Evolutionary conservation across 169 alveolate genomes (phyloP), one percentile per base, ranked within the genome.

Genomic region (Plasmodium fragile): DNA sequence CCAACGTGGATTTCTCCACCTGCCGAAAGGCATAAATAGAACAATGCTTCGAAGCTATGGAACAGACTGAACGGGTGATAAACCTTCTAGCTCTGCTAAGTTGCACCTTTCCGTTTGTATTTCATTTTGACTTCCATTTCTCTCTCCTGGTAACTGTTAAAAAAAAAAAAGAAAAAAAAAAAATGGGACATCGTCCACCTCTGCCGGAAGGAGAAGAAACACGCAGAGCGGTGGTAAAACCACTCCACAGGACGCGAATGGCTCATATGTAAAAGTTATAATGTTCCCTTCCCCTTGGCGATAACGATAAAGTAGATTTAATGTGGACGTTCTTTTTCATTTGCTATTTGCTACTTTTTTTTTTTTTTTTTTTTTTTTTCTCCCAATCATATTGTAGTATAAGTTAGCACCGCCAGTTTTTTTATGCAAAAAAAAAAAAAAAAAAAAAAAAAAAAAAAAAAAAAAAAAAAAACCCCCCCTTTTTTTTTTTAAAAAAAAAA

Each of bases 381-480:
- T 18, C 18, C 4, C 18, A n/a, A 45, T 45, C 18, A 45, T n/a
- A 45, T 45, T 45, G 11, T n/a, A n/a, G n/a, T n/a, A 18, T 2
- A 45, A 0, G 55, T 45, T 45, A 45, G 18, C 55, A 45, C 55
- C 55, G 55, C 55, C 4, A 45, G 55, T 45, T 45, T 41, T 41
- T 34, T 55, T 55, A 55, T n/a, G 72, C 11, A 22, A 55, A 4
- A 55, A 55, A 55, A 55, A 53, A 2, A 53, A 55, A 0, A 22
- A 65, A 65, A 65, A 65, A 65, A 65, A 65, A 65, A 65, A 65
- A 65, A 65, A 65, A 65, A 65, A 65, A 65, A 65, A 65, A 65
- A 65, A 65, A 65, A 65, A 65, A 65, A 65, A 65, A 65, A 65
- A 65, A 65, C 16, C 8, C 75, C 7, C 75, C 75, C 39, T 1